Conservation (phyloP, 768 basidiomycete genomes). For the Boletus sensibilis region DNA sequence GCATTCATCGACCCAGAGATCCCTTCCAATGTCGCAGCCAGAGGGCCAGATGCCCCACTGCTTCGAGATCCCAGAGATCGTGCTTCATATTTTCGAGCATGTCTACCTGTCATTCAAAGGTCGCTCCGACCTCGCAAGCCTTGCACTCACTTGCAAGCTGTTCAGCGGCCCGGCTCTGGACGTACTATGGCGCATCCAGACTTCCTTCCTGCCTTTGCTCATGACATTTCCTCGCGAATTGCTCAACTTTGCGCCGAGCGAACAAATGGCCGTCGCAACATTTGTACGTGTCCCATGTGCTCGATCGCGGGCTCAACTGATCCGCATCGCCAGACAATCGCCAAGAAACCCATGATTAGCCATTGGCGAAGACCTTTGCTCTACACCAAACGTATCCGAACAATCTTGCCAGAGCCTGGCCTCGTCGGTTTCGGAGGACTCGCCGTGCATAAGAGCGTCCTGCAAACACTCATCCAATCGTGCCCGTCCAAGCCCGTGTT, state of each 20-base stretch:
- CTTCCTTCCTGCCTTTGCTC: constrained; percentile 17
- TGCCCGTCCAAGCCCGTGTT: constrained; percentile 22
- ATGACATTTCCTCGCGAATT: constrained; percentile 18
- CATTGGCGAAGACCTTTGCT: constrained; percentile 22
- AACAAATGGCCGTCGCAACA: constrained; percentile 15
- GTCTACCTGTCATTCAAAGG: constrained; percentile 8
- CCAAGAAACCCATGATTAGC: constrained; percentile 6
- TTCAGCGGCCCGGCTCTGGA: constrained; percentile 21
- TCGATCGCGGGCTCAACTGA: neutral
- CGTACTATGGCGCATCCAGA: constrained; percentile 23
- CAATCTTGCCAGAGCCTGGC: constrained; percentile 7
- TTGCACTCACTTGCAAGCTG: constrained; percentile 18
- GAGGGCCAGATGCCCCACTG: constrained; percentile 3
- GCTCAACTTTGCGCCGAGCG: constrained; percentile 15
- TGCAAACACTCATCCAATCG: constrained; percentile 19
- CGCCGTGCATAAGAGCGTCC: constrained; percentile 15
- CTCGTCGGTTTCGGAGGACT: constrained; percentile 11
- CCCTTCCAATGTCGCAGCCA: neutral
- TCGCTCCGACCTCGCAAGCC: constrained; percentile 11
- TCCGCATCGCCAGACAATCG: constrained; percentile 9
- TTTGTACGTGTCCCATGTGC: constrained; percentile 9
- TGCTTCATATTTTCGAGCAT: constrained; percentile 17
- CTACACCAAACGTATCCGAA: constrained; percentile 21
- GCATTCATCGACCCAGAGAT: neutral
- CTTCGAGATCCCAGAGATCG: constrained; percentile 20